These are phyloP conservation scores for Coniosporium tulheliwenetii DNA, from an alignment of 2,329 filamentous ascomycete species.

Conservation along the genomic window DNA sequence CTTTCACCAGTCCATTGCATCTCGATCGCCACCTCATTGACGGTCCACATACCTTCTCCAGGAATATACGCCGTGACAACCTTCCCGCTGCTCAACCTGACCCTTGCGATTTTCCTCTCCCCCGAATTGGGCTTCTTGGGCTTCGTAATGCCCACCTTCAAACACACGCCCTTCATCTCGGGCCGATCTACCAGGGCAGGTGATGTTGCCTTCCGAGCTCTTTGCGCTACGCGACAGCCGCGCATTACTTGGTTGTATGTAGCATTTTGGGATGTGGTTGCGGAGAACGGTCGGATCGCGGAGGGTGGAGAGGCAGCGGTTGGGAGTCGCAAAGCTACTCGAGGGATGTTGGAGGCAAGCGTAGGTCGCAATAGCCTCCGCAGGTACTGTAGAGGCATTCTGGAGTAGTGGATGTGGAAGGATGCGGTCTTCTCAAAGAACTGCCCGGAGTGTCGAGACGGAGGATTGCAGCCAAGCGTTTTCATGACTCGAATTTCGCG, in stretches of 20 bases:
- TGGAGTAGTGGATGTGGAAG: too few relatives aligned
- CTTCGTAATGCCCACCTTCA: slow-evolving; percentile 84
- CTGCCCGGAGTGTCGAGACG: too few relatives aligned
- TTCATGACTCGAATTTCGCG: too few relatives aligned
- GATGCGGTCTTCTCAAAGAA: too few relatives aligned
- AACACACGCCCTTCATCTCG: slow-evolving; percentile 85
- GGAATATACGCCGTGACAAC: slow-evolving; percentile 89
- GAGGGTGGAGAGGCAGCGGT: slow-evolving; percentile 12
- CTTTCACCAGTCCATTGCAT: not conserved
- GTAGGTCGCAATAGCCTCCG: too few relatives aligned
- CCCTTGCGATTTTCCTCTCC: slow-evolving; percentile 87
- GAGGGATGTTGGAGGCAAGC: not conserved
- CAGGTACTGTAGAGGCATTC: too few relatives aligned
- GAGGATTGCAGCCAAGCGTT: too few relatives aligned
- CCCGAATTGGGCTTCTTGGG: slow-evolving; percentile 99
- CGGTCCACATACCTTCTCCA: slow-evolving; percentile 51
- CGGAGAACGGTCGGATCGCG: slow-evolving; percentile 19
- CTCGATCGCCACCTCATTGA: not conserved
- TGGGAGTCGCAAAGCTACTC: slow-evolving; percentile 5
- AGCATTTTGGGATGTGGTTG: slow-evolving; percentile 20
- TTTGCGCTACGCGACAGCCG: slow-evolving; percentile 66
- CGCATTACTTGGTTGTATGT: slow-evolving; percentile 36
- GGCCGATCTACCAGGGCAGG: slow-evolving; percentile 67
- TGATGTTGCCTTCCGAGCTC: slow-evolving; percentile 71
- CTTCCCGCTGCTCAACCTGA: slow-evolving; percentile 73